Percentiles rank a stretch among this genome's conserved stretches.
Evolutionary conservation across 1,284 basidiomycete species (phyloP).

Genomic region (Tausonia pullulans): DNA sequence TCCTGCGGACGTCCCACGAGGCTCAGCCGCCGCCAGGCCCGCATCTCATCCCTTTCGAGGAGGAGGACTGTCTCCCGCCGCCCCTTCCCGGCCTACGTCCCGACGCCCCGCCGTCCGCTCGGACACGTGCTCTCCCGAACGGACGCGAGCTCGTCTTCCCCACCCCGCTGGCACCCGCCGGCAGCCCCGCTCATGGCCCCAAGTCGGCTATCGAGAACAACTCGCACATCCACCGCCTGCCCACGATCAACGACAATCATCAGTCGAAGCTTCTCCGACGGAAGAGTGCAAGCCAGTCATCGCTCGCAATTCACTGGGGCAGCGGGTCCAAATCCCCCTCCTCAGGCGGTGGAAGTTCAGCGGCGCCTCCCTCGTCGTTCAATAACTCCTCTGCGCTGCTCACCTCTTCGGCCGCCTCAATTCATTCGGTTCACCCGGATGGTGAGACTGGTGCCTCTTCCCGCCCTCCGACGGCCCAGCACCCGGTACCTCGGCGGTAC

Average conservation of each 20-base stretch:
- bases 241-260: not conserved
- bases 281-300: too few species aligned
- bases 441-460: not conserved
- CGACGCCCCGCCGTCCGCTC: conserved; percentile 2
- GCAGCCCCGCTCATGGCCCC: not conserved
- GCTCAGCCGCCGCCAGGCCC: conserved; percentile 4
- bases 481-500: conserved; percentile 12
- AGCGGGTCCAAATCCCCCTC: not conserved
- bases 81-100: conserved; percentile 2
- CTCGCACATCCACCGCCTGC: not conserved
- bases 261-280: not conserved
- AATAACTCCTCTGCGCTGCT: not conserved
- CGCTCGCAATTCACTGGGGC: conserved; percentile 1
- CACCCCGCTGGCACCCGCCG: conserved; percentile 4
- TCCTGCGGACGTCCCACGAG: conserved; percentile 12
- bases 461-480: not conserved
- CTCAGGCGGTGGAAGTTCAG: not conserved
- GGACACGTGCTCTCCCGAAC: conserved; percentile 8
- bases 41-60: conserved; percentile 16
- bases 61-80: conserved; percentile 10
- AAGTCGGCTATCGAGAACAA: not conserved
- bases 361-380: conserved; percentile 1
- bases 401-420: conserved; percentile 9
- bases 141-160: conserved; percentile 15
- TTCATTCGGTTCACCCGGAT: conserved; percentile 2